Evolutionary conservation across 179 eudicot genomes (phyloP).

Genomic region (Amaranthus tricolor): DNA sequence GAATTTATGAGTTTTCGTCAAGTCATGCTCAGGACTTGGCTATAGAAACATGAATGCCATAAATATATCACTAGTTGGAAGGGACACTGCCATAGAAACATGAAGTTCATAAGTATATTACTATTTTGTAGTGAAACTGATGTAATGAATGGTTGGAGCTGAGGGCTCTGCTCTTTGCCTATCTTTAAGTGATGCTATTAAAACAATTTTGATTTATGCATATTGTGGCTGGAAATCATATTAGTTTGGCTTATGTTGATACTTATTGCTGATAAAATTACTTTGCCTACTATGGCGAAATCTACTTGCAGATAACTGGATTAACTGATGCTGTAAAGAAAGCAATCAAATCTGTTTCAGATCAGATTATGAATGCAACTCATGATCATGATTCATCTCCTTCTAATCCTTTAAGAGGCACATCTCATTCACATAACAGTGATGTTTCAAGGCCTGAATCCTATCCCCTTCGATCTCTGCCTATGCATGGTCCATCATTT

Average conservation of each 20-base stretch:
- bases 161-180: neutral
- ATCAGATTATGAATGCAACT: slow-evolving; percentile 50
- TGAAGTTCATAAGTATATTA: neutral
- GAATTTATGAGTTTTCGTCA: neutral
- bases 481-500: slow-evolving; percentile 42
- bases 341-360: slow-evolving; percentile 70
- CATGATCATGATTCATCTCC: slow-evolving; percentile 52
- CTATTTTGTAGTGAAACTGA: neutral
- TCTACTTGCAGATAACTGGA: slow-evolving; percentile 67
- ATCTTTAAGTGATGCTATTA: neutral
- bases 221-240: neutral
- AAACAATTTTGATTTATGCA: neutral
- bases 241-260: slow-evolving; percentile 10
- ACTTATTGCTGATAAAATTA: slow-evolving; percentile 42
- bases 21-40: neutral
- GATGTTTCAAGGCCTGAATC: slow-evolving; percentile 43
- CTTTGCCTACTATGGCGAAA: slow-evolving; percentile 4
- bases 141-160: slow-evolving; percentile 15
- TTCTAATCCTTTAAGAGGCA: slow-evolving; percentile 36
- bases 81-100: neutral
- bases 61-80: neutral
- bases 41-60: neutral
- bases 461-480: slow-evolving; percentile 30
- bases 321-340: slow-evolving; percentile 56
- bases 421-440: slow-evolving; percentile 43